These are phyloP conservation scores for Myriangium duriaei DNA, from an alignment of 2,329 filamentous ascomycete species.

Conservation along the genomic window DNA sequence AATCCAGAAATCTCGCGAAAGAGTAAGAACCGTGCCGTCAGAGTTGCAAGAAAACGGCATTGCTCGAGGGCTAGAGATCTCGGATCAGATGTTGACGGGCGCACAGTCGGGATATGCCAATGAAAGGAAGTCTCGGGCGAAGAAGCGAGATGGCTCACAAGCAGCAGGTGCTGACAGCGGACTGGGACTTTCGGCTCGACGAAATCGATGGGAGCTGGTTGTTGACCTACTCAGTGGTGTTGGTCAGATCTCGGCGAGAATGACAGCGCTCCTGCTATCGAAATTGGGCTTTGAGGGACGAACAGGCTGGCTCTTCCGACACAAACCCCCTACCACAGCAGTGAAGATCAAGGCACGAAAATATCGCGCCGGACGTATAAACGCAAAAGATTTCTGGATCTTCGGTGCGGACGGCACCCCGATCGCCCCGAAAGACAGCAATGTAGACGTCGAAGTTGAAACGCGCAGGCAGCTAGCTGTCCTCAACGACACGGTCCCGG, in stretches of 20 bases:
- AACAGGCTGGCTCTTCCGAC: slow-evolving; percentile 51
- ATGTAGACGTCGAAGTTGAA: slow-evolving; percentile 71
- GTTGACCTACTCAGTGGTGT: slow-evolving; percentile 68
- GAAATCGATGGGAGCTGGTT: slow-evolving; percentile 64
- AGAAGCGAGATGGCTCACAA: slow-evolving; percentile 14
- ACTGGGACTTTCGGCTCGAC: slow-evolving; percentile 66
- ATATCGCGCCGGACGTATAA: slow-evolving; percentile 13
- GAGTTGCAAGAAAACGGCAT: slow-evolving; percentile 32
- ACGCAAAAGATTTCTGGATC: slow-evolving; percentile 40
- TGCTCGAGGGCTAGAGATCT: slow-evolving; percentile 23
- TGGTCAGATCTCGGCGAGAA: slow-evolving; percentile 44
- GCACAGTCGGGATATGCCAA: slow-evolving; percentile 47
- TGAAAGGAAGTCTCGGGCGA: slow-evolving; percentile 44
- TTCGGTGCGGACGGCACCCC: slow-evolving; percentile 39
- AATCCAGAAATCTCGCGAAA: slow-evolving; percentile 34
- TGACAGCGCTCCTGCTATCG: slow-evolving; percentile 42
- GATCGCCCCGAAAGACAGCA: slow-evolving; percentile 45
- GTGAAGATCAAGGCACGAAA: slow-evolving; percentile 11
- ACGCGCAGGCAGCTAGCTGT: slow-evolving; percentile 50
- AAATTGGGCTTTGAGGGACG: slow-evolving; percentile 48
- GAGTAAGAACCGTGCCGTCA: slow-evolving; percentile 25
- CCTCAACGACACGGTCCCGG: slow-evolving; percentile 33
- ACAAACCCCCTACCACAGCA: slow-evolving; percentile 31
- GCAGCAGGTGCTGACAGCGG: slow-evolving; percentile 40
- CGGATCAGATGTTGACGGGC: slow-evolving; percentile 22